phyloP scores from a whole-genome alignment of 805 yeast genomes.

The Metahyphopichia silvanorum region DNA sequence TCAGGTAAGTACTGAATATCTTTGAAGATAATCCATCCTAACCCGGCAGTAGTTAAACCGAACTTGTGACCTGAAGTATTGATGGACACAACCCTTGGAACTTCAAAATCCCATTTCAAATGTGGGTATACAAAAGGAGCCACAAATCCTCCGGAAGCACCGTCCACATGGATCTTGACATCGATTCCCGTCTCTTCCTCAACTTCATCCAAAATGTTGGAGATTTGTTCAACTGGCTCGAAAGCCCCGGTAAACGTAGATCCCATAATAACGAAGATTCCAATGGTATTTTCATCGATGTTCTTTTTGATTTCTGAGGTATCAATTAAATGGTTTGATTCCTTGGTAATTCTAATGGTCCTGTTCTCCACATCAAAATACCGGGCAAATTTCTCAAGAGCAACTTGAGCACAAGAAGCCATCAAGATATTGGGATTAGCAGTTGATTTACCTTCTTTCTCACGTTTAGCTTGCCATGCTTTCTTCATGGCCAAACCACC shows the following conservation, averaged over 20 bases:
- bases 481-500: conserved; percentile 94
- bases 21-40: conserved; percentile 91
- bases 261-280: conserved; percentile 83
- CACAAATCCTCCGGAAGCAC: conserved; percentile 86
- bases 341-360: conserved; percentile 60
- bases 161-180: conserved; percentile 89
- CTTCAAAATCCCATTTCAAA: conserved; percentile 78
- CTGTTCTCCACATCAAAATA: conserved; percentile 90
- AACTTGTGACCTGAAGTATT: conserved; percentile 93
- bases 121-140: conserved; percentile 83
- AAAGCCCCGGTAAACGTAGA: conserved; percentile 93
- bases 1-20: conserved; percentile 62
- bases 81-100: conserved; percentile 76
- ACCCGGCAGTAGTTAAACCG: conserved; percentile 86
- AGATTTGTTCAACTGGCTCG: conserved; percentile 66
- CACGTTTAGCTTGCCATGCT: conserved; percentile 72
- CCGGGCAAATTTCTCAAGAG: conserved; percentile 89
- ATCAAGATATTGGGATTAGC: conserved; percentile 79
- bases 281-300: conserved; percentile 90
- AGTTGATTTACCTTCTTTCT: conserved; percentile 54
- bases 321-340: conserved; percentile 65
- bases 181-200: conserved; percentile 63
- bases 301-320: conserved; percentile 53
- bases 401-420: conserved; percentile 94
- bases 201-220: conserved; percentile 63